Base-by-base conservation (phyloP, 140 eudicot genomes). In the Flaveria floridana region DNA sequence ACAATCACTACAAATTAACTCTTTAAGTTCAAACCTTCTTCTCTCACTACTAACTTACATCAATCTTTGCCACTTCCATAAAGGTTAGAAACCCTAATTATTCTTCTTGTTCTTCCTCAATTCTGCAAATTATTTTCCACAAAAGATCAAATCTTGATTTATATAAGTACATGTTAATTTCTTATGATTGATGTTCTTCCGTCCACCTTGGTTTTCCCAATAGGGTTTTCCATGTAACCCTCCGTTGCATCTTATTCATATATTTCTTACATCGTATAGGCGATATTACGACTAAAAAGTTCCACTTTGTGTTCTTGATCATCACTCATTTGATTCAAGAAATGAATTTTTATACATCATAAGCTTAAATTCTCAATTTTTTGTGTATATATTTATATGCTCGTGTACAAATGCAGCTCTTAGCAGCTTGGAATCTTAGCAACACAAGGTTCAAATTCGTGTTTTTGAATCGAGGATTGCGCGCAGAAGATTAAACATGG, bases 401-500 rank as follows among this genome's bases (percentile, higher is more conserved):
- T 47, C 34, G 0, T 28, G 34, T 51, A 72, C 50, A 65, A 62
- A 72, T 77, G 78, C 78, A 81, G 77, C 68, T 75, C 16, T 30
- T 30, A 30, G 37, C 37, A 30, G 59, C 11, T 44, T 5, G 41
- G 56, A 18, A 53, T 74, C 53, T 65, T 77, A 46, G 72, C 64
- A 21, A 65, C 48, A 76, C 56, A 72, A 23, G 25, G 37, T 58
- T 58, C 65, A 23, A 42, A 13, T 30, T 61, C 18, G 16, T 64
- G 26, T 30, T 53, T 66, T 44, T 46, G 6, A 13, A 37, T 68
- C 34, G 6, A 47, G 19, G 56, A 74, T 62, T 63, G 6, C 13
- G 30, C 14, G 6, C 14, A 47, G 79, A 66, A 34, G 53, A 47
- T 10, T 1, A 47, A 68, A 2, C n/a, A 90, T 88, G 97, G 97